Percentiles rank a stretch among this genome's conserved stretches.
Evolutionary conservation across 768 basidiomycete genomes (phyloP).

Genomic region (Naematelia aurantialba): DNA sequence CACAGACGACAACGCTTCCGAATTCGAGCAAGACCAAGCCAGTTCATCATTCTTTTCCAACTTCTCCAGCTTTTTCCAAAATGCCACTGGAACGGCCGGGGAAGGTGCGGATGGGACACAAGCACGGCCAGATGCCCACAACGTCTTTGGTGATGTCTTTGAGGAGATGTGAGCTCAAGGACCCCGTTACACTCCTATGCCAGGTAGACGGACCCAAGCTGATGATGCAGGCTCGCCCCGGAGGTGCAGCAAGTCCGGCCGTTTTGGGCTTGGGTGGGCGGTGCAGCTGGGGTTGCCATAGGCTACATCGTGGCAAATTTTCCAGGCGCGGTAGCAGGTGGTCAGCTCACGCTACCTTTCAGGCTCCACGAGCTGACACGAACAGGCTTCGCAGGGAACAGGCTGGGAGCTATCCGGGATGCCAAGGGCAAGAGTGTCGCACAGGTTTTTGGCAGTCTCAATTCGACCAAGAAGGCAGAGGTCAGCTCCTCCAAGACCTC

Average conservation of each 20-base stretch:
- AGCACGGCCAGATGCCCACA: conserved; percentile 67
- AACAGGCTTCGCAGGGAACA: conserved; percentile 70
- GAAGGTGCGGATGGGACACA: conserved; percentile 23
- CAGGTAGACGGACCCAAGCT: conserved; percentile 1
- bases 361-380: conserved; percentile 13
- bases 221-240: conserved; percentile 41
- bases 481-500: conserved; percentile 50
- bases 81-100: conserved; percentile 46
- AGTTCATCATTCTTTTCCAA: conserved; percentile 71
- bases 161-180: conserved; percentile 69
- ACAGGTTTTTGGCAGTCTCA: conserved; percentile 74
- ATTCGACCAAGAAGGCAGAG: conserved; percentile 78
- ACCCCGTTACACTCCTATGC: no score
- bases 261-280: conserved; percentile 47
- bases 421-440: conserved; percentile 91
- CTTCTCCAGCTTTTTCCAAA: conserved; percentile 69
- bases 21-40: conserved; percentile 53
- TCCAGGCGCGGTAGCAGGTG: conserved; percentile 80
- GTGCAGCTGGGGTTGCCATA: conserved; percentile 57
- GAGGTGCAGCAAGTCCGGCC: conserved; percentile 49
- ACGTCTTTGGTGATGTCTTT: conserved; percentile 83
- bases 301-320: conserved; percentile 70
- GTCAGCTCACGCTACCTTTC: conserved; percentile 22
- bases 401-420: conserved; percentile 85
- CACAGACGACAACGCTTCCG: conserved; percentile 38